Evolutionary conservation across 2,329 filamentous ascomycete genomes (phyloP), one percentile per base, ranked within the genome.

Genomic region (Didymella lethalis): DNA sequence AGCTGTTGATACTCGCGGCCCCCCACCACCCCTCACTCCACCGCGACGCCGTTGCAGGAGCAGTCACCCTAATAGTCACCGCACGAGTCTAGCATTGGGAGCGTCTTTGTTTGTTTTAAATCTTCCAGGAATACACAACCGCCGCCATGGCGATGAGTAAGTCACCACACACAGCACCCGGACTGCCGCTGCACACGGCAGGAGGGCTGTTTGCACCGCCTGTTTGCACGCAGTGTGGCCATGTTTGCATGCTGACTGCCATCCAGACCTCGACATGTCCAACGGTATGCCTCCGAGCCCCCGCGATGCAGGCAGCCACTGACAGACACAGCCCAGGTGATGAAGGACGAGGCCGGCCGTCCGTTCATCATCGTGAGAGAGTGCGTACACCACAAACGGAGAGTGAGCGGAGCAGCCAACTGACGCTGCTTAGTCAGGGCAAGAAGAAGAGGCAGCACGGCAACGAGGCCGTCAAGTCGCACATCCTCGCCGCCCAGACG

Each of bases 351-450:
- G 82, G 89, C 95, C 79, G 95, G 95, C 63, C 88, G 95, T 76
- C 95, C 95, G 38, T 99, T 99, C 80, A 99, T 99, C 77, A 90
- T 99, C 65, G 95, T 99, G 71, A 87, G 95, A 89, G 95, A 99
- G 92, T 96, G 86, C 71, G 91, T 86, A 23, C 61, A 20, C 18
- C 1, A 16, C 40, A 14, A 20, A 3, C 2, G 3, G 23, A 23
- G 23, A 23, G 3, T 3, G 3, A 23, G 3, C 2, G 3, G 23
- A 23, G 3, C 23, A 23, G 3, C 3, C 23, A 23, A 2, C 52
- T 56, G 45, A 61, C 48, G 34, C 4, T 1, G 7, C 1, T 14
- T 32, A 96, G 93, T 78, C 95, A 99, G 81, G 94, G 94, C 77
- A 97, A 89, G 83, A 99, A 98, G 88, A 96, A 93, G 86, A 89